These are phyloP conservation scores for Nitzschia sp. DNA, from an alignment of 108 stramenopile species.

Conservation along the genomic window DNA sequence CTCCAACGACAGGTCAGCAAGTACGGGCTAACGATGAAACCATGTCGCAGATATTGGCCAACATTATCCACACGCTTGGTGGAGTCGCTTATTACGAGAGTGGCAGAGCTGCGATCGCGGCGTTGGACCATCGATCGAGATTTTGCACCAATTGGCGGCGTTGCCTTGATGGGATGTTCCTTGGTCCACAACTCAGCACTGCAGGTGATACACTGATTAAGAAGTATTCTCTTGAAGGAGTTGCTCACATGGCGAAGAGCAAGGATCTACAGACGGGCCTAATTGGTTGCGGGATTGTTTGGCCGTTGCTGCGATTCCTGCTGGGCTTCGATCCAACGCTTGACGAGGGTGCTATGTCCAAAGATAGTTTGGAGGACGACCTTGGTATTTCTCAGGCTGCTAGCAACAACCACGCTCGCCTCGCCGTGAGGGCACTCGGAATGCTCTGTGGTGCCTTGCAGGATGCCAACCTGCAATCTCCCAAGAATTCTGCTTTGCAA, in stretches of 20 bases:
- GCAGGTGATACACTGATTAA: constrained; percentile 45
- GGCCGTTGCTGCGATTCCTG: constrained; percentile 54
- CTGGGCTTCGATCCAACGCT: constrained; percentile 71
- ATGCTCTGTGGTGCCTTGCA: constrained; percentile 63
- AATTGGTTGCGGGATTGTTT: constrained; percentile 60
- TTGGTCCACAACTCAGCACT: constrained; percentile 10
- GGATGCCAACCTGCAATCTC: constrained; percentile 40
- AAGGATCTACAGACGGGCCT: constrained; percentile 50
- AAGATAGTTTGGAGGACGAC: constrained; percentile 41
- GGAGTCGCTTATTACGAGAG: constrained; percentile 62
- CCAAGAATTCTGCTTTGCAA: constrained; percentile 42
- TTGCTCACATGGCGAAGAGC: constrained; percentile 52
- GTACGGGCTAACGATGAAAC: constrained; percentile 11
- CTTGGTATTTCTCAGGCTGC: constrained; percentile 54
- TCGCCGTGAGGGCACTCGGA: constrained; percentile 65
- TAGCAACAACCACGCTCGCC: constrained; percentile 58
- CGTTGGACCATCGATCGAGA: constrained; percentile 31
- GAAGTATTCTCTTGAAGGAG: constrained; percentile 64
- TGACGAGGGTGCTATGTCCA: constrained; percentile 32
- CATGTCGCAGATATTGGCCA: constrained; percentile 41
- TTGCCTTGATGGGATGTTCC: constrained; percentile 52
- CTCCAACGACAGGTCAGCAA: neutral
- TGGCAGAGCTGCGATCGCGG: constrained; percentile 49
- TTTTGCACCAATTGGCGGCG: constrained; percentile 57
- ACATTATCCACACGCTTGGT: constrained; percentile 54